Percentiles rank a stretch among this genome's conserved stretches.
These are phyloP conservation scores for Triglochin maritima DNA, from an alignment of 106 monocot species.

Conservation along the genomic window DNA sequence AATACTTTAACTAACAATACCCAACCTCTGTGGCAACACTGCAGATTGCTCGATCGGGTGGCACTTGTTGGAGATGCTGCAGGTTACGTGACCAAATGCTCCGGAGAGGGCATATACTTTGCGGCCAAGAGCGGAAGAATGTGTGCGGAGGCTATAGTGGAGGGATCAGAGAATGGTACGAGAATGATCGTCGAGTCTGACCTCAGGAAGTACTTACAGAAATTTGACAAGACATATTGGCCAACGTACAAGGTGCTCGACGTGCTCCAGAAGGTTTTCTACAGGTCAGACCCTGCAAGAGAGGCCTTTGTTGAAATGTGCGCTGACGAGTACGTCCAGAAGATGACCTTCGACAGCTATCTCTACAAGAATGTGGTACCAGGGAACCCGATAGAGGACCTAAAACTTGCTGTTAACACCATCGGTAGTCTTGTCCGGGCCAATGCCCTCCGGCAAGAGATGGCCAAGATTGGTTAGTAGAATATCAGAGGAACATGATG, in stretches of 20 bases:
- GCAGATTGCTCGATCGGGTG: slow-evolving; percentile 6
- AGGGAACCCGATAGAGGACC: slow-evolving; percentile 77
- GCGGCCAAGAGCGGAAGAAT: slow-evolving; percentile 89
- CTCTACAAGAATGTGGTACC: slow-evolving; percentile 86
- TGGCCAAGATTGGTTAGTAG: slow-evolving; percentile 38
- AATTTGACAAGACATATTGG: slow-evolving; percentile 85
- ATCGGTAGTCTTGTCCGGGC: slow-evolving; percentile 87
- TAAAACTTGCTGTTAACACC: slow-evolving; percentile 84
- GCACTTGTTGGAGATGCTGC: slow-evolving; percentile 85
- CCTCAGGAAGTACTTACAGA: slow-evolving; percentile 55
- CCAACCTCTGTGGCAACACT: neutral
- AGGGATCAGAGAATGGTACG: slow-evolving; percentile 21
- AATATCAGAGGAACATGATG: too few species aligned
- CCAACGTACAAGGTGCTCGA: slow-evolving; percentile 98
- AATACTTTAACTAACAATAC: too few species aligned
- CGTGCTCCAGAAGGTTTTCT: slow-evolving; percentile 95
- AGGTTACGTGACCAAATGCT: slow-evolving; percentile 91
- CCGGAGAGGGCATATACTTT: slow-evolving; percentile 97
- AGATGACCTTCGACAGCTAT: slow-evolving; percentile 99
- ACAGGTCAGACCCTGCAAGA: slow-evolving; percentile 60
- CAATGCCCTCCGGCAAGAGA: slow-evolving; percentile 65
- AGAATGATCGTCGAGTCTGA: slow-evolving; percentile 77
- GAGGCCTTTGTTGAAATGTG: slow-evolving; percentile 33
- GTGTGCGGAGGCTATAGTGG: slow-evolving; percentile 42
- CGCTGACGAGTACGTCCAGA: slow-evolving; percentile 73